phyloP scores from a whole-genome alignment of 176 grass and related monocot species.

The Carex cristatella region DNA sequence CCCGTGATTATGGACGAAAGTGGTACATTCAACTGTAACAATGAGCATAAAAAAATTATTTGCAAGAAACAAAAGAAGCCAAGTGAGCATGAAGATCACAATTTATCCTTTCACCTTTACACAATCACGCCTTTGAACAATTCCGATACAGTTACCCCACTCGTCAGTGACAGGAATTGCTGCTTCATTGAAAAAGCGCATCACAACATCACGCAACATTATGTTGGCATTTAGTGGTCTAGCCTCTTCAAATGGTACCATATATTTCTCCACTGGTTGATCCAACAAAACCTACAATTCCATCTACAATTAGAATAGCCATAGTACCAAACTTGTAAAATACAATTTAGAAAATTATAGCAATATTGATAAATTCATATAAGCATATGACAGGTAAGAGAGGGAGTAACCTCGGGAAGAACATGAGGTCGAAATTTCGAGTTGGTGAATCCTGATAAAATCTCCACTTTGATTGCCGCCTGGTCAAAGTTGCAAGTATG shows the following conservation, averaged over 20 bases:
- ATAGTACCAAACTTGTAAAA: not conserved
- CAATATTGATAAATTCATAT: not conserved
- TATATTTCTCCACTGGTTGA: constrained; percentile 87
- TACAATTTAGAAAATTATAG: not conserved
- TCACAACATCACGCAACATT: constrained; percentile 45
- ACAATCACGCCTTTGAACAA: constrained; percentile 68
- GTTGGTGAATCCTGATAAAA: constrained; percentile 64
- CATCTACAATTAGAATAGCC: not conserved
- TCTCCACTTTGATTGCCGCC: constrained; percentile 81
- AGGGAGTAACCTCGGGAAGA: constrained; percentile 52
- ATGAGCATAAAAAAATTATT: not conserved
- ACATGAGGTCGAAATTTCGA: constrained; percentile 49
- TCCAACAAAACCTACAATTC: constrained; percentile 59
- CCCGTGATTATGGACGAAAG: constrained; percentile 54
- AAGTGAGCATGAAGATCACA: constrained; percentile 1
- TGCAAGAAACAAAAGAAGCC: not conserved
- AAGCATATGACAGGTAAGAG: not conserved
- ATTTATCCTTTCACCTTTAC: constrained; percentile 40
- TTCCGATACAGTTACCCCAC: constrained; percentile 78
- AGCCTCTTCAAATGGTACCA: constrained; percentile 73
- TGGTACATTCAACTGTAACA: constrained; percentile 57
- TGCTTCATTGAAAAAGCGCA: constrained; percentile 64
- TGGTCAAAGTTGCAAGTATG: constrained; percentile 27
- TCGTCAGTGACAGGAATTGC: constrained; percentile 73
- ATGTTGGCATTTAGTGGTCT: constrained; percentile 43